Conservation (phyloP, 1,139 yeast genomes). For the Scheffersomyces quercinus region DNA sequence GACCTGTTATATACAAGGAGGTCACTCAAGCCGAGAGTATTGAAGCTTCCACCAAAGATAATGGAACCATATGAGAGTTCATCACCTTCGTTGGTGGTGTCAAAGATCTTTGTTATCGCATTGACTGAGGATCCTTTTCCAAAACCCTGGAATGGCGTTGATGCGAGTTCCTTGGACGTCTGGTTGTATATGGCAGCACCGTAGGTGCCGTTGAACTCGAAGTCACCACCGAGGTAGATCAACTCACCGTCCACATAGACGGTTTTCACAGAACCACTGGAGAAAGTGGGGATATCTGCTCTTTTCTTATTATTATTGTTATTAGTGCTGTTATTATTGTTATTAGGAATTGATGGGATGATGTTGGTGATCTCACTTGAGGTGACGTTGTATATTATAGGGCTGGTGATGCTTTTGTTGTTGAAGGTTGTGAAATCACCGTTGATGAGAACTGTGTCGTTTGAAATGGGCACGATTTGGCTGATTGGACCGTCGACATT, state of each 20-base stretch:
- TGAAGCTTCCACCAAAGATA: slow-evolving; percentile 78
- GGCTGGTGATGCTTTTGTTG: slow-evolving; percentile 41
- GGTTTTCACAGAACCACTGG: slow-evolving; percentile 54
- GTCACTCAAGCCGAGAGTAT: slow-evolving; percentile 57
- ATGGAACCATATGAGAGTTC: slow-evolving; percentile 39
- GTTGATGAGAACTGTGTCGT: slow-evolving; percentile 41
- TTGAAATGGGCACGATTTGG: slow-evolving; percentile 26
- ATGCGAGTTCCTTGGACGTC: slow-evolving; percentile 38
- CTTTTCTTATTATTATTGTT: slow-evolving; percentile 10
- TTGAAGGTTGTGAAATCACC: slow-evolving; percentile 43
- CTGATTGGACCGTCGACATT: slow-evolving; percentile 33
- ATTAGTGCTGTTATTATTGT: not conserved
- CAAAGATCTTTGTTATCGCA: slow-evolving; percentile 58
- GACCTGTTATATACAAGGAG: slow-evolving; percentile 36
- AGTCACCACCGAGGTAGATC: slow-evolving; percentile 81
- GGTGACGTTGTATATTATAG: slow-evolving; percentile 56
- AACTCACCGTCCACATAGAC: slow-evolving; percentile 47
- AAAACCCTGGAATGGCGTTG: slow-evolving; percentile 79
- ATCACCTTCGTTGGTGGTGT: slow-evolving; percentile 22
- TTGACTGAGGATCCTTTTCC: slow-evolving; percentile 59
- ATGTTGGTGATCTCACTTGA: slow-evolving; percentile 44
- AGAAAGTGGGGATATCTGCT: slow-evolving; percentile 27
- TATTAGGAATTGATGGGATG: slow-evolving; percentile 16
- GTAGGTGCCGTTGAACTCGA: slow-evolving; percentile 53
- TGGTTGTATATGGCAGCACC: slow-evolving; percentile 71